Evolutionary conservation across 192 early-diverging fungal genomes (phyloP), one percentile per base, ranked within the genome.

Genomic region (Spinellus fusiger): DNA sequence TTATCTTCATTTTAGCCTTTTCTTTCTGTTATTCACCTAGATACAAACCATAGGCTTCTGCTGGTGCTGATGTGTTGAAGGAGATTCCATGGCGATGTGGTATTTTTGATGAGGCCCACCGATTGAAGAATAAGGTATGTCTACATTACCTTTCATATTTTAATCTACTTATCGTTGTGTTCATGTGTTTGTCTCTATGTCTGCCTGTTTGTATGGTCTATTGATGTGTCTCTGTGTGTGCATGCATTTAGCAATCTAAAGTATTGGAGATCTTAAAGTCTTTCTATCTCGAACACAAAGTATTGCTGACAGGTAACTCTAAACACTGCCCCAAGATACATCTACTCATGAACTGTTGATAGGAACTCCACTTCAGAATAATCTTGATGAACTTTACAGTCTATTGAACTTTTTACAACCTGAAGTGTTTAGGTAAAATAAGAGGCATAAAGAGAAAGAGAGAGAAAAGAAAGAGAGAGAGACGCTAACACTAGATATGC

Each of bases 51-150:
- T 65, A 65, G 64, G 77, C 77, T 18, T 68, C 73, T 31, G 80
- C 79, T n/a, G 76, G 80, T 1, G 86, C 87, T 32, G 60, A 85
- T 4, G 89, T 92, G 38, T 74, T 93, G 9, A 74, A 78, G 33
- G 80, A 81, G 12, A 80, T 93, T 38, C 73, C 68, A 8, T 93
- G 90, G 90, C 68, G 81, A 37, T 81, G 75, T 15, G 82, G 79
- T 23, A 79, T 92, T 10, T 77, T 94, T 20, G 92, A 94, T 66
- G 92, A 94, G 63, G 92, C 89, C 1, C 92, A 94, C 65, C 69
- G 85, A n/a, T 67, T 94, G 35, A 94, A 94, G 59, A 93, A 92
- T 68, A 88, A 87, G 29, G 60, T 62, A 53, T 34, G 47, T 5
- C 13, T 20, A 57, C 6, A 38, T 20, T n/a, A n/a, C n/a, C n/a